Evolutionary conservation across 116 monocot species (phyloP).

Genomic region (Papilionanthe hybrid): DNA sequence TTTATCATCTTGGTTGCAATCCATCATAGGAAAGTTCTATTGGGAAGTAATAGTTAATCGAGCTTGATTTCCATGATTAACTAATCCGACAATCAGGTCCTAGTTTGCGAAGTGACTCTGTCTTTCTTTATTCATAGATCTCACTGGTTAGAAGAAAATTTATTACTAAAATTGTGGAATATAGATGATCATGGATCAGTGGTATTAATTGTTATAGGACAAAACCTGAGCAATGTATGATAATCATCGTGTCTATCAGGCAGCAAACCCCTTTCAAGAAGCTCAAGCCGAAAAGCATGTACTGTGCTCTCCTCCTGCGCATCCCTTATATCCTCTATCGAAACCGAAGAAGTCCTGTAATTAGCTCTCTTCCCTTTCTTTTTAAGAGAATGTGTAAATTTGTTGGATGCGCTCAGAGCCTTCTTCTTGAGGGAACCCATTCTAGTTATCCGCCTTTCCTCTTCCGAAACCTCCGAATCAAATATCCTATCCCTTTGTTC

Average conservation of each 20-base stretch:
- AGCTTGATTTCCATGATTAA: background rate
- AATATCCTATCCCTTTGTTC: conserved; percentile 18
- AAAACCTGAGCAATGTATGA: conserved; percentile 21
- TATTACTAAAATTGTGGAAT: background rate
- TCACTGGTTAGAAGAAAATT: background rate
- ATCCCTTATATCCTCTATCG: conserved; percentile 22
- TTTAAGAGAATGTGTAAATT: conserved; percentile 23
- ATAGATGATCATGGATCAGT: background rate
- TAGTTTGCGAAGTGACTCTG: background rate
- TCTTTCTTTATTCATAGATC: background rate
- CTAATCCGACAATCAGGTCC: background rate
- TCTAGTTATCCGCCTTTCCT: conserved; percentile 13
- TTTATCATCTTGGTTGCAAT: background rate
- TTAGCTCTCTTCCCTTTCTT: conserved; percentile 14
- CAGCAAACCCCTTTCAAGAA: conserved; percentile 18
- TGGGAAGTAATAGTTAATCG: background rate
- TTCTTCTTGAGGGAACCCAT: conserved; percentile 26
- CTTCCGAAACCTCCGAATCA: conserved; percentile 19
- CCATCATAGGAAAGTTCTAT: background rate
- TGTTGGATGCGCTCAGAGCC: conserved; percentile 25
- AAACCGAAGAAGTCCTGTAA: conserved; percentile 14
- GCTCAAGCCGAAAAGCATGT: conserved; percentile 8
- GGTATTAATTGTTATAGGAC: background rate
- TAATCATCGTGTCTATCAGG: conserved; percentile 21
- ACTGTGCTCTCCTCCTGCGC: conserved; percentile 17